Base-by-base conservation (phyloP, 2,329 filamentous ascomycete genomes). In the Curvularia verruculosa region DNA sequence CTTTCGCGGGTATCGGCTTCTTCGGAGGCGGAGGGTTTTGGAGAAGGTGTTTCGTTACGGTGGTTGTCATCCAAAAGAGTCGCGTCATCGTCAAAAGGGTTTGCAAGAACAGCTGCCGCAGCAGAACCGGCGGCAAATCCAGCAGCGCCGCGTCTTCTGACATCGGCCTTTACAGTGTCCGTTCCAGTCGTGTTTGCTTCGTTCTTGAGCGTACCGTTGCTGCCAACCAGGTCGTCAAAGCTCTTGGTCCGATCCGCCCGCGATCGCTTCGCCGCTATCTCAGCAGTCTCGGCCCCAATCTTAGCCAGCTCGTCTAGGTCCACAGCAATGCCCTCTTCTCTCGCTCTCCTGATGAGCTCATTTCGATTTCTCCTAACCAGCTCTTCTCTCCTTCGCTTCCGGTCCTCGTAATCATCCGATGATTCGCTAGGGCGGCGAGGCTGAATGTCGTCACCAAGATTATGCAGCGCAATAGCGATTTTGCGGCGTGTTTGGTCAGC, bases 401-500 rank as follows among this genome's bases (percentile, higher is more conserved):
- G 63, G 13, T 64, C 67, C 8, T 75, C 72, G 44, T 65, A 74
- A 47, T 75, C 73, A 37, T 75, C 65, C 3, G 65, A 68, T 15
- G 69, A 66, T 44, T 73, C 69, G 58, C 71, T 74, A 6, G 52
- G 71, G 55, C 75, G 66, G 64, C 72, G 65, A 64, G 69, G 64
- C 78, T 85, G 81, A 36, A 87, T 80, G 49, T 87, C 85, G 69
- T 88, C 84, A 47, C 85, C 85, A 10, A 87, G 79, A 36, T 80
- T 82, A 66, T 87, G 82, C 29, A 88, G 73, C 13, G 85, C 82
- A 56, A 85, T 72, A 19, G 84, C 84, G 59, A 88, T 82, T 72
- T 85, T 87, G 54, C 84, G 84, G 44, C 86, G 83, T 53, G 84
- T 85, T 54, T 83, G 80, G 54, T 85, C 81, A 51, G 88, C 75